Percentiles rank a stretch among this genome's conserved stretches.
Evolutionary conservation across 345 rosid genomes (phyloP).

Genomic region (Ceriops tagal): DNA sequence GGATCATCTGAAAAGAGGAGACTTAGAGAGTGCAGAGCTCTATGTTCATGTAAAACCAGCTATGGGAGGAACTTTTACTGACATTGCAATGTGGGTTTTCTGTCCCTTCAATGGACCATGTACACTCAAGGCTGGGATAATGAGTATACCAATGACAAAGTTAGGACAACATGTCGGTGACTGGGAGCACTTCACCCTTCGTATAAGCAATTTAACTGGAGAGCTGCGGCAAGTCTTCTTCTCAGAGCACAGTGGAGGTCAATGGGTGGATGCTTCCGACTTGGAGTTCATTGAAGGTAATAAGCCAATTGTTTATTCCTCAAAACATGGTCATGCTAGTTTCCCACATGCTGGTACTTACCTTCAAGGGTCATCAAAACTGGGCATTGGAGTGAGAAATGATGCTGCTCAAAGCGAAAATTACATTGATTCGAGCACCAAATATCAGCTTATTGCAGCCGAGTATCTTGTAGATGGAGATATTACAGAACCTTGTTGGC

Average conservation of each 20-base stretch:
- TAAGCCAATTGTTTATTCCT: slow-evolving; percentile 66
- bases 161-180: slow-evolving; percentile 82
- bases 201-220: slow-evolving; percentile 77
- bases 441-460: slow-evolving; percentile 62
- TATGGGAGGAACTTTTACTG: slow-evolving; percentile 85
- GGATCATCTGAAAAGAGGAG: slow-evolving; percentile 46
- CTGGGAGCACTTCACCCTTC: slow-evolving; percentile 92
- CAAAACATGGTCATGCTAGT: slow-evolving; percentile 85
- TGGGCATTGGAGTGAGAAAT: slow-evolving; percentile 72
- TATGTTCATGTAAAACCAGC: slow-evolving; percentile 90
- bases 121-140: slow-evolving; percentile 66
- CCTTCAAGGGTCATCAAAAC: slow-evolving; percentile 74
- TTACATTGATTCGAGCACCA: slow-evolving; percentile 63
- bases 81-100: slow-evolving; percentile 86
- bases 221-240: slow-evolving; percentile 73
- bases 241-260: slow-evolving; percentile 91
- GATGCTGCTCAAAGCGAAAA: slow-evolving; percentile 59
- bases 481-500: slow-evolving; percentile 71
- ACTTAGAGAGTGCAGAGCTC: slow-evolving; percentile 69
- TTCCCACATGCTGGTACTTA: slow-evolving; percentile 74
- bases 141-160: slow-evolving; percentile 62
- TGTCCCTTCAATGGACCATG: slow-evolving; percentile 91
- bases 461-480: slow-evolving; percentile 68
- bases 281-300: slow-evolving; percentile 65
- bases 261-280: slow-evolving; percentile 62